Base-by-base conservation (phyloP, 1,139 yeast genomes). In the Suhomyces bribrorum region DNA sequence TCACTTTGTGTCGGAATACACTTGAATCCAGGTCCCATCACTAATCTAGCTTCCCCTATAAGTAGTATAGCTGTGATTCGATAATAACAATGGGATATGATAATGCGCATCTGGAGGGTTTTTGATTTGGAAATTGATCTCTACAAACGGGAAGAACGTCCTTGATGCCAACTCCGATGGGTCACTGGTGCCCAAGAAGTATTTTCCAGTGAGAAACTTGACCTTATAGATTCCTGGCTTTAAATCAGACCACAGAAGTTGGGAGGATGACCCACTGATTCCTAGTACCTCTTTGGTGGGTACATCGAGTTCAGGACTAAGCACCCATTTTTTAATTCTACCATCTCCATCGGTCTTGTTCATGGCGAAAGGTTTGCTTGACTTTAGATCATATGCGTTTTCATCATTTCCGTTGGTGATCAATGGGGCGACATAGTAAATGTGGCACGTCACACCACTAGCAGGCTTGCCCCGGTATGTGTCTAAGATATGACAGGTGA, bases 391-490 rank as follows among this genome's bases (percentile, higher is more conserved):
- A 32, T 64, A 57, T 6, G 63, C 55, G 3, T 46, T 34, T 30
- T 61, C 71, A 5, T 54, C 53, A 9, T 45, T 38, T 2, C 67
- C 57, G 13, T 64, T 56, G 1, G 44, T 37, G 7, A 62, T 47
- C 26, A 58, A 47, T 0, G 66, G 55, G 1, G 70, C 51, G 31
- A 71, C 50, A 46, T 61, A 66, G 54, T 65, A 77, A 23, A 83
- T 63, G 30, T 81, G 81, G 50, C 86, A 83, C 3, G 74, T 62
- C 13, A 89, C 90, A 14, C 71, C 73, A 0, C 64, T 56, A 0
- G 96, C 96, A 0, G 97, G 97, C 45, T 68, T 74, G 1, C 97
- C 97, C 9, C 72, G 62, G n/a, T 85, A 80, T 5, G 96, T 88
- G 53, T 89, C 96, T 27, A 89, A 69, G 12, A 89, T 79, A 59